phyloP scores from a whole-genome alignment of 441 rosid species.

The Jatropha multifida region DNA sequence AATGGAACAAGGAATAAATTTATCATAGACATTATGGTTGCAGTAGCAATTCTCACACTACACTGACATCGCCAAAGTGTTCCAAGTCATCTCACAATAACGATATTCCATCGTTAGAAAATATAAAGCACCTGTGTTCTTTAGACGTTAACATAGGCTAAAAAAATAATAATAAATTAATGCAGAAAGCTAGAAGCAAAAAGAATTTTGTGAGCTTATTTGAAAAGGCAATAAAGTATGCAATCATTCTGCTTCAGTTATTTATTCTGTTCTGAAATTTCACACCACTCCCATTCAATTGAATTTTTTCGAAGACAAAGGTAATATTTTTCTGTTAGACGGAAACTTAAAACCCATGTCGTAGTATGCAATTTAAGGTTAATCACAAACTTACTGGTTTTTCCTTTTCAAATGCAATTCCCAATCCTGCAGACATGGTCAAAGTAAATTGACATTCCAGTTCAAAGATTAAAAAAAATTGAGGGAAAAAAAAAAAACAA shows the following conservation, averaged over 20 bases:
- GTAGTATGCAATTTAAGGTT: no score
- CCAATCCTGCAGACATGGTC: background rate
- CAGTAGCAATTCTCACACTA: background rate
- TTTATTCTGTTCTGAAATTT: no score
- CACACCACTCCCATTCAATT: no score
- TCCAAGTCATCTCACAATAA: background rate
- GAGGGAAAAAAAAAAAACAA: background rate
- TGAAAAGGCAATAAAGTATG: no score
- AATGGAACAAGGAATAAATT: background rate
- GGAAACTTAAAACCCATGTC: no score
- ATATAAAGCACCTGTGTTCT: background rate
- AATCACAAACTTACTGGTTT: background rate
- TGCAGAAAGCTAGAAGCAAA: no score
- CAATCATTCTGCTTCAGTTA: no score
- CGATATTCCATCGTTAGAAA: background rate
- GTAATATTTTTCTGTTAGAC: no score
- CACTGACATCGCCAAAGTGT: background rate
- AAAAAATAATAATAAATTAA: no score
- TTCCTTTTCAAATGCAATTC: background rate
- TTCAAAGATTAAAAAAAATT: background rate
- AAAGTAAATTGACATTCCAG: background rate
- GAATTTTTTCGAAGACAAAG: no score
- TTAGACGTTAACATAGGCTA: background rate
- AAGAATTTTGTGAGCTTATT: no score
- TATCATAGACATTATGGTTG: background rate